A percentile compares a stretch with the other conserved stretches of the same genome.
These are phyloP conservation scores for Crepidotus variabilis DNA, from an alignment of 768 basidiomycete species.

Conservation along the genomic window DNA sequence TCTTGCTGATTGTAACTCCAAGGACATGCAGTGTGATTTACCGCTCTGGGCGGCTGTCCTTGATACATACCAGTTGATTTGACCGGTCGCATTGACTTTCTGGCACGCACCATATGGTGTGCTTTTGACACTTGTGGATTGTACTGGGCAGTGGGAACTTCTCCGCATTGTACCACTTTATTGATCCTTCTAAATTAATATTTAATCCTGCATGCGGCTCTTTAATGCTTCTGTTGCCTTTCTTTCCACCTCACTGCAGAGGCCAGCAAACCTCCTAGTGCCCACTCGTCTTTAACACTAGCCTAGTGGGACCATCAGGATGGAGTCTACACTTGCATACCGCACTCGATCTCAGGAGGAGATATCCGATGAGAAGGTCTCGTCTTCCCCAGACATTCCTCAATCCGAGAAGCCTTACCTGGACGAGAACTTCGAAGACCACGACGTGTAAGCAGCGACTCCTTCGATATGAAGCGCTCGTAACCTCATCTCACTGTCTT, in stretches of 20 bases:
- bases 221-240: neutral
- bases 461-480: neutral
- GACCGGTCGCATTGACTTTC: too few species aligned
- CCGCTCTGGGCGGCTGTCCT: too few species aligned
- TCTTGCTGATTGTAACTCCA: too few species aligned
- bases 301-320: neutral
- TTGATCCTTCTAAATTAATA: too few species aligned
- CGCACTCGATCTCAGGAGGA: neutral
- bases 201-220: too few species aligned
- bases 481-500: neutral
- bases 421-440: constrained; percentile 27
- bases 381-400: neutral
- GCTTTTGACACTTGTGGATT: too few species aligned
- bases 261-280: neutral
- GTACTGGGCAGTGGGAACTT: too few species aligned
- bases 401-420: constrained; percentile 14
- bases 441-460: constrained; percentile 31
- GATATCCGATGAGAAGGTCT: neutral
- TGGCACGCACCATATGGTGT: too few species aligned
- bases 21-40: too few species aligned
- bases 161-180: too few species aligned
- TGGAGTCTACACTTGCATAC: neutral
- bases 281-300: neutral
- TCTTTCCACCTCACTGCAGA: neutral
- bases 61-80: too few species aligned